Evolutionary conservation across 257 asterid genomes (phyloP).

Genomic region (Scutellaria galericulata): DNA sequence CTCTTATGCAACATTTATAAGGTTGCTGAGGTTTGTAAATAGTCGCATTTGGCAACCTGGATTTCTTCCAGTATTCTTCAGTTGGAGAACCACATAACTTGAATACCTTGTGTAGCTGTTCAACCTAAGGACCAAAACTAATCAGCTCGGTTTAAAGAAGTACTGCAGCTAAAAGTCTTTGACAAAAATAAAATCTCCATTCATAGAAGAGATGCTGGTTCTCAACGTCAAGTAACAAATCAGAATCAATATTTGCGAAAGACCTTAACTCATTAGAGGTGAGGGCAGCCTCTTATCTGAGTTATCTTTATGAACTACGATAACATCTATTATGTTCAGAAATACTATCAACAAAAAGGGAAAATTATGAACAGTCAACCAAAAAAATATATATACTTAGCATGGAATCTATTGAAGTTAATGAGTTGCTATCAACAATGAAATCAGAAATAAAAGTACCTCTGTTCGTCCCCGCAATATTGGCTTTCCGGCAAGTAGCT

Average conservation of each 20-base stretch:
- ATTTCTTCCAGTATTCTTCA: conserved; percentile 89
- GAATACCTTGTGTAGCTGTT: conserved; percentile 92
- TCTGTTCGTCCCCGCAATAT: conserved; percentile 93
- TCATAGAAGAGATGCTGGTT: neutral
- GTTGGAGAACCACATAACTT: conserved; percentile 91
- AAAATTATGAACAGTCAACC: neutral
- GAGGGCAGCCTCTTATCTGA: conserved; percentile 5
- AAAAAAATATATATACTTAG: neutral
- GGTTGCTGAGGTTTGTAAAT: conserved; percentile 84
- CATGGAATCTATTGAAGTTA: neutral
- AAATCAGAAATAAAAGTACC: conserved; percentile 48
- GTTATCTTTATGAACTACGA: neutral
- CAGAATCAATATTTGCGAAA: neutral
- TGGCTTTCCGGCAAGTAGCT: conserved; percentile 83
- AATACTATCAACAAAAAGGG: neutral
- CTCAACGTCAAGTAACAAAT: neutral
- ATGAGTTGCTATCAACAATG: conserved; percentile 12
- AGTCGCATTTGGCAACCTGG: conserved; percentile 72
- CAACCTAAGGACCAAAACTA: conserved; percentile 55
- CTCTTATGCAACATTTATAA: conserved; percentile 66
- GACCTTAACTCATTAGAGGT: conserved; percentile 6
- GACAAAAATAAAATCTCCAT: conserved; percentile 10
- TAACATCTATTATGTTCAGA: conserved; percentile 10
- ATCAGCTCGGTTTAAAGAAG: neutral
- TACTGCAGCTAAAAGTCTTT: neutral